Percentiles rank a stretch among this genome's conserved stretches.
These are phyloP conservation scores for Pyrenochaeta sp. DNA, from an alignment of 2,329 filamentous ascomycete genomes.

Conservation along the genomic window DNA sequence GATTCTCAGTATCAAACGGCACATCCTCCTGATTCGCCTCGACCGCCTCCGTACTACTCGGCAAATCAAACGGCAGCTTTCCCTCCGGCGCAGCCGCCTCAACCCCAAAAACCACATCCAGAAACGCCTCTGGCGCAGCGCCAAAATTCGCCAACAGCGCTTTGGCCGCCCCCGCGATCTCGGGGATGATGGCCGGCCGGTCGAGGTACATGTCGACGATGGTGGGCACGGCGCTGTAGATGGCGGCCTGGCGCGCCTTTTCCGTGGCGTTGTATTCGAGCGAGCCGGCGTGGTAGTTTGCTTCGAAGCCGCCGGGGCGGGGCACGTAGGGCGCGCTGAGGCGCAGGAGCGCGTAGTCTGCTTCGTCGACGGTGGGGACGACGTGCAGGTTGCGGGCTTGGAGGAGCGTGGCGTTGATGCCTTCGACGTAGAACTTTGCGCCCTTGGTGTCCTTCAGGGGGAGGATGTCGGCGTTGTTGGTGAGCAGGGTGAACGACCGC, in stretches of 20 bases:
- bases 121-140: slow-evolving; percentile 50
- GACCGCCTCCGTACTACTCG: slow-evolving; percentile 54
- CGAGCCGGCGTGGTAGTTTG: slow-evolving; percentile 49
- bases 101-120: slow-evolving; percentile 54
- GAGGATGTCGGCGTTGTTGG: slow-evolving; percentile 42
- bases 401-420: slow-evolving; percentile 44
- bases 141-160: slow-evolving; percentile 54
- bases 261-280: slow-evolving; percentile 53
- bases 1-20: slow-evolving; percentile 48
- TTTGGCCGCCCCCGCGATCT: slow-evolving; percentile 48
- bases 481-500: slow-evolving; percentile 47
- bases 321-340: slow-evolving; percentile 52
- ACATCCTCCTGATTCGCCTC: slow-evolving; percentile 45
- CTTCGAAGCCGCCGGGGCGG: slow-evolving; percentile 53
- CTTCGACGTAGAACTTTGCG: slow-evolving; percentile 46
- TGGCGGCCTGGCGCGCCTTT: slow-evolving; percentile 46
- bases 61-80: slow-evolving; percentile 58
- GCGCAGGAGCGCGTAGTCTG: slow-evolving; percentile 53
- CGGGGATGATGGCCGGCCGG: slow-evolving; percentile 54
- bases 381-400: slow-evolving; percentile 40
- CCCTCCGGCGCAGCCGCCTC: slow-evolving; percentile 50
- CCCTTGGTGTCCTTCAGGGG: slow-evolving; percentile 30
- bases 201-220: slow-evolving; percentile 57
- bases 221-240: slow-evolving; percentile 50
- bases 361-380: slow-evolving; percentile 47